phyloP scores from a whole-genome alignment of 2,329 filamentous ascomycete genomes.

The Fusarium sp. region DNA sequence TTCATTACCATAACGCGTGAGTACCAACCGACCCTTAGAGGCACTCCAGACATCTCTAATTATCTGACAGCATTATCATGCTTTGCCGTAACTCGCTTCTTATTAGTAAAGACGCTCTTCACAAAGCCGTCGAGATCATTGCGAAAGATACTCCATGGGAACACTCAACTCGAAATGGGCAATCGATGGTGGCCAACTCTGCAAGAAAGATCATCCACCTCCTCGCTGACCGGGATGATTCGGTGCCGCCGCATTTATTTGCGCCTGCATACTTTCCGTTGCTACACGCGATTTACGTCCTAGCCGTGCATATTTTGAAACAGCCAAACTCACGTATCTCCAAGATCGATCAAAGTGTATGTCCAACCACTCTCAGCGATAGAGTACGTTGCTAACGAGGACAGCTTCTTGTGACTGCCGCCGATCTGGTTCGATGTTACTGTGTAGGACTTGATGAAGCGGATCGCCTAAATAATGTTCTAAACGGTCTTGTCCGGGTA shows the following conservation, averaged over 20 bases:
- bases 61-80: neutral
- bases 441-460: neutral
- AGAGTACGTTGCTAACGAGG: rapidly evolving
- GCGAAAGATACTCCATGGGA: slow-evolving; percentile 17
- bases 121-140: slow-evolving; percentile 18
- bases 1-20: slow-evolving; percentile 16
- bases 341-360: slow-evolving; percentile 17
- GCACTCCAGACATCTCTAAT: rapidly evolving
- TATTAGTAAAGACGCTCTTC: neutral
- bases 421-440: slow-evolving; percentile 2
- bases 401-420: slow-evolving; percentile 3
- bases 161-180: slow-evolving; percentile 3
- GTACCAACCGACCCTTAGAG: rapidly evolving
- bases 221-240: neutral
- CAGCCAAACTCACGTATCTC: slow-evolving; percentile 14
- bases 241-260: neutral
- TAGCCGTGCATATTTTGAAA: slow-evolving; percentile 11
- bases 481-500: neutral
- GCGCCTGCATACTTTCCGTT: neutral
- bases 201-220: slow-evolving; percentile 11
- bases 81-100: slow-evolving; percentile 6
- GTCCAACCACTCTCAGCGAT: rapidly evolving
- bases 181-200: slow-evolving; percentile 16
- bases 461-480: rapidly evolving
- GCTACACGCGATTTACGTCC: slow-evolving; percentile 5